Conservation (phyloP, 257 asterid species). For the Scutellaria barbata region DNA sequence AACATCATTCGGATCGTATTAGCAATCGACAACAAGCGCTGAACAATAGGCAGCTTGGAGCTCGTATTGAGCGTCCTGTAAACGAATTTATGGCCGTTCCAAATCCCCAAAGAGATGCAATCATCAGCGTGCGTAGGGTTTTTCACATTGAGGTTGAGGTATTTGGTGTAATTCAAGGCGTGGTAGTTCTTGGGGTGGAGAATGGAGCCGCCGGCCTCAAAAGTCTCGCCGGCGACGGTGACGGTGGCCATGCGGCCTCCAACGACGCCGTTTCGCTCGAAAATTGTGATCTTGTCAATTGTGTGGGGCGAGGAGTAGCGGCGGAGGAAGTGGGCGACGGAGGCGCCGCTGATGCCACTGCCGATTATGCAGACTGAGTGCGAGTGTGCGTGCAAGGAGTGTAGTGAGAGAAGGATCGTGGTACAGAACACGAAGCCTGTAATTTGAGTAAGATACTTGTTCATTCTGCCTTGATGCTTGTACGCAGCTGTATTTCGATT, state of each 20-base stretch:
- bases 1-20: conserved; percentile 58
- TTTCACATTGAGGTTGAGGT: conserved; percentile 52
- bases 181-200: conserved; percentile 92
- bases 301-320: conserved; percentile 51
- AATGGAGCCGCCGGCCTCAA: conserved; percentile 95
- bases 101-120: conserved; percentile 70
- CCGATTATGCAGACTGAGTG: conserved; percentile 87
- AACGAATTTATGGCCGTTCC: conserved; percentile 75
- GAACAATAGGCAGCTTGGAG: conserved; percentile 54
- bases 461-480: conserved; percentile 31
- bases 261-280: conserved; percentile 68
- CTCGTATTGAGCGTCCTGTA: conserved; percentile 63
- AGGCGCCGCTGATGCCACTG: conserved; percentile 96
- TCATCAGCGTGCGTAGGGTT: conserved; percentile 53
- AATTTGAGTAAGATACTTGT: conserved; percentile 26
- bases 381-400: conserved; percentile 32
- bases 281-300: conserved; percentile 54
- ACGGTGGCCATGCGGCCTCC: conserved; percentile 98
- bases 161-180: conserved; percentile 58
- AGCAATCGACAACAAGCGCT: conserved; percentile 58
- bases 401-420: conserved; percentile 34
- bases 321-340: conserved; percentile 96
- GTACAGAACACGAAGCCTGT: conserved; percentile 23
- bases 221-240: conserved; percentile 72
- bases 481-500: neutral